Base-by-base conservation (phyloP, 129 eudicot species). In the Smallanthus sonchifolius region DNA sequence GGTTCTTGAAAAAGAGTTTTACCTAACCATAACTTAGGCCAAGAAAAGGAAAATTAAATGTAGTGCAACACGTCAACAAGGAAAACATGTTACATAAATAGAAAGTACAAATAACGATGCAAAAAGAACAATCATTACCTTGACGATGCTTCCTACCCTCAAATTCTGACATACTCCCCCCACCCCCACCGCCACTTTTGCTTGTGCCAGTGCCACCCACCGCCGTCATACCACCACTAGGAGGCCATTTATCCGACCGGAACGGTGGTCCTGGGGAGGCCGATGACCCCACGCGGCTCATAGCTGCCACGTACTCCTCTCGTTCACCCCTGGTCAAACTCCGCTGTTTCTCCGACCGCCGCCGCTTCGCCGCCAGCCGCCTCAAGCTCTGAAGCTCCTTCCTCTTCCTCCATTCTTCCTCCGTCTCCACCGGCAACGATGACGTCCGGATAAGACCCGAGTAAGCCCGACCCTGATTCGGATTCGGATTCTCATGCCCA, bases 371-470 rank as follows among this genome's bases (percentile, higher is more conserved):
- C 82, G 88, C 97, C 86, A 88, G 83, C 64, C 97, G 51, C 69
- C 92, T 79, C 82, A 88, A 60, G 14, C 86, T 84, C 86, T 88
- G 97, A 83, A 91, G 71, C 82, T 88, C 97, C 68, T 88, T 91
- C 80, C 97, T 81, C 86, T 85, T 86, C 72, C 97, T 79, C 92
- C 91, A 88, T 70, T 87, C 91, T 45, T 88, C 96, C 79, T 88
- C 96, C 28, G 96, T 77, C 92, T 86, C 97, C 75, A 81, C 90
- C n/a, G 97, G 97, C 74, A 91, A 73, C 0, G 97, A 91, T 2
- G 91, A 77, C 3, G 97, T 86, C 72, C 97, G 82, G 47, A 48
- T 70, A 52, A 83, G 77, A 30, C 72, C 67, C 32, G 77, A 24
- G 56, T 70, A 38, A 56, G 10, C 1, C 38, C 54, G 69, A 63